phyloP scores from a whole-genome alignment of 164 flowering plant species.

The Stephania cephalantha region DNA sequence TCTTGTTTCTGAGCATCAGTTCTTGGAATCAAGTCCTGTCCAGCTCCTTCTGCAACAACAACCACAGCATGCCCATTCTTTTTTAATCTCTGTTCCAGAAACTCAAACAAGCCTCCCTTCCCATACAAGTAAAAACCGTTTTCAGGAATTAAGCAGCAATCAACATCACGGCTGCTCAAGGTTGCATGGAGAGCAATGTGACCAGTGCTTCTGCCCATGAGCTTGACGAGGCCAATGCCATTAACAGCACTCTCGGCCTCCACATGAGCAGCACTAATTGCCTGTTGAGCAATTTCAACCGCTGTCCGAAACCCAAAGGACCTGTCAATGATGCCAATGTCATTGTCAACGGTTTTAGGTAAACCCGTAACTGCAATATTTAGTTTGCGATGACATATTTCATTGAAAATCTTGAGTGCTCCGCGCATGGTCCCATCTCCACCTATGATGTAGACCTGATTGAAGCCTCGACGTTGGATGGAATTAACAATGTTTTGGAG shows the following conservation, averaged over 20 bases:
- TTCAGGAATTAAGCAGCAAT: conserved; percentile 82
- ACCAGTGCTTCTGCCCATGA: conserved; percentile 90
- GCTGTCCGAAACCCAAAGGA: conserved; percentile 91
- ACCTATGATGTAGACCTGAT: conserved; percentile 81
- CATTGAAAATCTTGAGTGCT: conserved; percentile 64
- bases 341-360: conserved; percentile 88
- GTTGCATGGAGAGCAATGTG: conserved; percentile 79
- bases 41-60: conserved; percentile 85
- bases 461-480: conserved; percentile 45
- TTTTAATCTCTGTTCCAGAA: conserved; percentile 40
- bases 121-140: conserved; percentile 63
- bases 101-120: conserved; percentile 63
- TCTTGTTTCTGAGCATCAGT: conserved; percentile 44
- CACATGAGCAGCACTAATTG: conserved; percentile 72
- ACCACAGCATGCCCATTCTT: conserved; percentile 70
- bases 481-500: conserved; percentile 58
- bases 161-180: conserved; percentile 79
- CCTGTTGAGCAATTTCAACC: conserved; percentile 75
- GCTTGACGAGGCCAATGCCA: conserved; percentile 81
- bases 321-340: conserved; percentile 71
- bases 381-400: conserved; percentile 45
- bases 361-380: conserved; percentile 49
- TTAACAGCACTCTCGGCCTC: conserved; percentile 85
- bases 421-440: conserved; percentile 93
- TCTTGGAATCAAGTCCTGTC: conserved; percentile 69